These are phyloP conservation scores for Podaxis mareebaensis DNA, from an alignment of 768 basidiomycete species.

Conservation along the genomic window DNA sequence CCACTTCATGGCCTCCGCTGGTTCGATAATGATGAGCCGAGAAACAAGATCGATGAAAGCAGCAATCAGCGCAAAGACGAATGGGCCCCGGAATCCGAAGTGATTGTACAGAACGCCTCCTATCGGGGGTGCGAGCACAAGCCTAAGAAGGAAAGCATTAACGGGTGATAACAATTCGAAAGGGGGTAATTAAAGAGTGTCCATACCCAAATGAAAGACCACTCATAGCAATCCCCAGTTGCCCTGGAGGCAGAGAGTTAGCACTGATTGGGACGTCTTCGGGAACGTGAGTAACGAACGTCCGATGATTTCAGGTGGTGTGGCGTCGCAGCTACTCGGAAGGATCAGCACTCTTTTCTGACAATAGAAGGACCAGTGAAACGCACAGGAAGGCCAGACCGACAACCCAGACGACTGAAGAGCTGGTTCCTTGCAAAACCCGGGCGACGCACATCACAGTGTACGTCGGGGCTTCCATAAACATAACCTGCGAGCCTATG, in stretches of 20 bases:
- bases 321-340: constrained; percentile 50
- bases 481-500: constrained; percentile 54
- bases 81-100: constrained; percentile 63
- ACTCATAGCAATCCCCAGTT: constrained; percentile 61
- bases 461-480: constrained; percentile 63
- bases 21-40: constrained; percentile 58
- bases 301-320: constrained; percentile 48
- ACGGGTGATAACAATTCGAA: constrained; percentile 2
- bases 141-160: constrained; percentile 28
- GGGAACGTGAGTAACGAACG: constrained; percentile 34
- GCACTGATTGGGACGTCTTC: background rate
- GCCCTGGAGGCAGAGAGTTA: constrained; percentile 32
- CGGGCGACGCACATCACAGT: constrained; percentile 60
- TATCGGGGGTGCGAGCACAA: constrained; percentile 57
- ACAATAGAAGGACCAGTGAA: background rate
- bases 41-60: constrained; percentile 52
- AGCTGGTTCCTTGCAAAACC: constrained; percentile 58
- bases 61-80: constrained; percentile 50
- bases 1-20: constrained; percentile 49
- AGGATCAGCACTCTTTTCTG: background rate
- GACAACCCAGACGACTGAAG: constrained; percentile 63
- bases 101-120: constrained; percentile 54
- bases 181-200: background rate
- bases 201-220: constrained; percentile 56
- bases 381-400: constrained; percentile 59